Base-by-base conservation (phyloP, 2,329 filamentous ascomycete genomes). In the Aspergillus terreus region DNA sequence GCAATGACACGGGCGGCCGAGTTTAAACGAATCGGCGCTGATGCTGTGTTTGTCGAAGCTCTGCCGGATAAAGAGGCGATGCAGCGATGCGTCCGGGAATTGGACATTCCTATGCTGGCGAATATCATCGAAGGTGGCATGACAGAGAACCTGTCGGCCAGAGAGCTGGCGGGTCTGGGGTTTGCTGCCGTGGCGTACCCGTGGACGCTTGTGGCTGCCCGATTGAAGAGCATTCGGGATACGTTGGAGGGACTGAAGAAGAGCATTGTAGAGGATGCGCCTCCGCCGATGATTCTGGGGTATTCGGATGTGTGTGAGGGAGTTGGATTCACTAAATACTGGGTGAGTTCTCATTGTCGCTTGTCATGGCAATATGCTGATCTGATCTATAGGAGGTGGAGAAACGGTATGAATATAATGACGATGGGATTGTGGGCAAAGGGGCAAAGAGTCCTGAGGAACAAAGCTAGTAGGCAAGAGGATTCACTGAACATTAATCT, bases 1-100 rank as follows among this genome's bases (percentile, higher is more conserved):
- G 75, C 74, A 1, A 65, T 78, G 12, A 53, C 67, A 0, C 63
- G 76, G 2, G 76, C 70, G 0, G 61, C 69, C 15, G 67, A 75
- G 52, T 74, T 74, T 53, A 71, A 67, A n/a, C 59, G 67, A 3
- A 73, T 78, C 14, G 74, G 75, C 0, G 75, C 71, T 0, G 75
- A 78, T 47, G 70, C 70, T 0, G 67, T 78, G n/a, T 77, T 78
- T 40, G 61, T 75, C 2, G 71, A 78, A 55, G 75, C 74, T 0
- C 62, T 78, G 1, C 74, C 76, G 0, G 72, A 77, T 51, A 66
- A 71, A 0, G 71, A 71, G 1, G 51, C 71, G 0, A 78, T 78
- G 76, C 59, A 60, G 17, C 69, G 59, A 44, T 68, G 7, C 64
- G 68, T 0, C 54, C 69, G 21, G 2, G 69, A 74, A 4, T 47